Evolutionary conservation across 2,329 filamentous ascomycete genomes (phyloP).

Genomic region (Amphichorda felina): DNA sequence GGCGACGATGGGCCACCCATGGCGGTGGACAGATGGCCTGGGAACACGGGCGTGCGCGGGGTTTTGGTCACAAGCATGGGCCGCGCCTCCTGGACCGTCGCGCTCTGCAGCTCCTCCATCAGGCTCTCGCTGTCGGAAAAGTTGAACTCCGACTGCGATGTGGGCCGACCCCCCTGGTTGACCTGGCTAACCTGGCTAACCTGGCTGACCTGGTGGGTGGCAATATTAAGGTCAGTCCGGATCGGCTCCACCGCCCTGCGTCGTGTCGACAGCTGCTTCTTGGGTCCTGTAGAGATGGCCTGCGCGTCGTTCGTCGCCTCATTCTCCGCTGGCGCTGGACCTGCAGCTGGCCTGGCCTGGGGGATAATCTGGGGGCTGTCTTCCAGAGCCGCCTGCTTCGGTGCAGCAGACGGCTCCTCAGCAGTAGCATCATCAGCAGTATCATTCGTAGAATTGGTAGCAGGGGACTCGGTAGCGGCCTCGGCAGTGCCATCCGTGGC

Average conservation of each 20-base stretch:
- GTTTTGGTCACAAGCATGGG: constrained; percentile 70
- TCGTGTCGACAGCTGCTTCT: too few species aligned
- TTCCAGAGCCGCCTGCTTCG: not conserved
- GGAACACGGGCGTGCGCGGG: constrained; percentile 58
- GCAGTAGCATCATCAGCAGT: too few species aligned
- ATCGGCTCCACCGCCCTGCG: constrained; percentile 39
- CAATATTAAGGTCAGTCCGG: constrained; percentile 35
- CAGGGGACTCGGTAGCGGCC: too few species aligned
- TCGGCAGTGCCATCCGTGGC: too few species aligned
- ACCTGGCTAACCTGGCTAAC: too few species aligned
- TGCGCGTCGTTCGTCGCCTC: constrained; percentile 11
- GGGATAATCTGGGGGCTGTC: not conserved
- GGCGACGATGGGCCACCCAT: too few species aligned
- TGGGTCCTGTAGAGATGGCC: constrained; percentile 8
- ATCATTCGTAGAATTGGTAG: too few species aligned
- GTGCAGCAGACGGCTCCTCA: not conserved
- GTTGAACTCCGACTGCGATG: constrained; percentile 26
- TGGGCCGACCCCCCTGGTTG: too few species aligned
- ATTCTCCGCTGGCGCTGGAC: too few species aligned
- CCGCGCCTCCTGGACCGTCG: constrained; percentile 73
- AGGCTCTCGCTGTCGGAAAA: constrained; percentile 65
- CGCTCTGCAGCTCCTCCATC: constrained; percentile 75
- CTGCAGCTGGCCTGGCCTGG: too few species aligned
- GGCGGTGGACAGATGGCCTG: constrained; percentile 15
- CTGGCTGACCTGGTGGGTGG: too few species aligned